Evolutionary conservation across 106 monocot species (phyloP), one percentile per base, ranked within the genome.

Genomic region (Agapanthus africanus): DNA sequence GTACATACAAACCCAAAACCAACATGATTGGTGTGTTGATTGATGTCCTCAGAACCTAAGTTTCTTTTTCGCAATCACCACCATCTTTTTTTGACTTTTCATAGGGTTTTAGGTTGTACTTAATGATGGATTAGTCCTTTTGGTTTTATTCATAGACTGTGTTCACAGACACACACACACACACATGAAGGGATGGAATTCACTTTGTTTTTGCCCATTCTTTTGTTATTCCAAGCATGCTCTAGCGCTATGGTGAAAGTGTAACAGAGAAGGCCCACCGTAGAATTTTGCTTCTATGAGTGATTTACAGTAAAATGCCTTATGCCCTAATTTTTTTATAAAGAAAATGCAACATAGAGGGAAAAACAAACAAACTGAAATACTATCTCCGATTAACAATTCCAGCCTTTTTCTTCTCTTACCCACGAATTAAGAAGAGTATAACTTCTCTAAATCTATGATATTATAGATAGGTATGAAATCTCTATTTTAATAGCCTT

Each of bases 11-110:
- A n/a, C n/a, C n/a, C n/a, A n/a, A n/a, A n/a, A n/a, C n/a, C n/a
- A 70, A 37, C 32, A 57, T 70, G 70, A 70, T 70, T 70, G 70
- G 27, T 54, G 9, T 26, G 37, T 39, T 70, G 70, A 70, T 70
- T 54, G 70, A 39, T 59, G 14, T 21, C 31, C 41, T 67, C 46
- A 66, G 42, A 40, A 4, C 40, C 73, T 2, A 18, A 32, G 37
- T 41, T 41, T 73, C 59, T 21, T 49, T 34, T 73, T 54, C 1
- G 64, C 64, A 64, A 64, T 18, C 38, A 64, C 38, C 39, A 23
- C 22, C 23, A 37, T 35, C 11, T 18, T 35, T 34, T 39, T 64
- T 64, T 35, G 2, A 7, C 18, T 22, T 38, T 39, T 42, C 42
- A 15, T 66, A 41, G 7, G 27, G 42, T 44, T 44, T 66, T 31